Base-by-base conservation (phyloP, 2,329 filamentous ascomycete species). In the Claviceps humidiphila region DNA sequence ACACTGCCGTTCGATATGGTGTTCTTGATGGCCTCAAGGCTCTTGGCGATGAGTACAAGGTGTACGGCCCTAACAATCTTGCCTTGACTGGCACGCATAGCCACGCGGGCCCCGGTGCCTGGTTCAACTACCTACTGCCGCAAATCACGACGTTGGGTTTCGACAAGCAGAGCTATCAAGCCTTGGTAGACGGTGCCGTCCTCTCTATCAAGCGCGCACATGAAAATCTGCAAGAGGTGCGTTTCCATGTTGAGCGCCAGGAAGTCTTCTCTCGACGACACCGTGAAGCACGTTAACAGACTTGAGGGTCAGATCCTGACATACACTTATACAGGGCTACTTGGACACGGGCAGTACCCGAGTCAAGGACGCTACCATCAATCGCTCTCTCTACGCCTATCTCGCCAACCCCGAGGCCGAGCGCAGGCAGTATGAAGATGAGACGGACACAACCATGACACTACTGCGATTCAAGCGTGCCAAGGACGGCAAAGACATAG, bases 21-120 rank as follows among this genome's bases (percentile, higher is more conserved):
- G 89, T 96, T 47, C 69, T 97, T 11, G 77, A 91, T 51, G 86
- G 81, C 1, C 73, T 97, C 8, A 71, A 74, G 41, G 73, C 71
- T 0, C 70, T 95, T 7, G 91, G 90, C 0, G 66, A 74, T 16
- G 82, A 85, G 3, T 95, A 90, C 64, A 73, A 78, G 1, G 69
- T 84, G 30, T 97, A 96, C 67, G 80, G 76, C 47, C 78, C 86
- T 60, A 77, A 86, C 59, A 97, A 95, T 62, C 71, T 96, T 39
- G 91, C 91, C 38, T 78, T 97, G 22, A 95, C 89, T 0, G 91
- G 90, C 51, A 97, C 91, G 0, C 91, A 97, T 66, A 93, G 87
- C 26, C 91, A 97, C 69, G 84, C 89, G 24, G 91, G 90, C 0
- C 90, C 91, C 0, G 91, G 87, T 2, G 91, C 86, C 5, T 97